Conservation (phyloP, 306 rosid species). For the Begonia peltatifolia region DNA sequence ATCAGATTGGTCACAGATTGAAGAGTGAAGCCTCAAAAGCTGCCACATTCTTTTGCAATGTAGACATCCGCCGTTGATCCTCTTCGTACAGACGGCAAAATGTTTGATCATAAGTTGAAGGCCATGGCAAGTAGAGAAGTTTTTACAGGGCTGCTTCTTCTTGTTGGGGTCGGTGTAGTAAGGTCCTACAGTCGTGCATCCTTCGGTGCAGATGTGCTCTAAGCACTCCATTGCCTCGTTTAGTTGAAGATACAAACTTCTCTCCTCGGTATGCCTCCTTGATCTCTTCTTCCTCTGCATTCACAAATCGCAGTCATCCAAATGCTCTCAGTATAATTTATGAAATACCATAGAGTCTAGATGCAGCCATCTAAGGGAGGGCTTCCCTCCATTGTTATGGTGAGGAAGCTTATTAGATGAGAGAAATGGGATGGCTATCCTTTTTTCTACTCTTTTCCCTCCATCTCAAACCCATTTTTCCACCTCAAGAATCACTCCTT, state of each 20-base stretch:
- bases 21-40: slow-evolving; percentile 43
- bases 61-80: slow-evolving; percentile 39
- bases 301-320: too few species aligned
- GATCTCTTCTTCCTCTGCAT: slow-evolving; percentile 28
- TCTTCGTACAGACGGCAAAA: slow-evolving; percentile 29
- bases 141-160: slow-evolving; percentile 22
- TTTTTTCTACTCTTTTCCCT: background rate
- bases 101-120: slow-evolving; percentile 37
- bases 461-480: too few species aligned
- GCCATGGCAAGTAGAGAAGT: slow-evolving; percentile 38
- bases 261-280: slow-evolving; percentile 29
- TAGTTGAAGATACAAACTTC: slow-evolving; percentile 30
- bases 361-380: too few species aligned
- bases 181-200: slow-evolving; percentile 44
- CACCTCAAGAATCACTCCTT: too few species aligned
- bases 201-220: slow-evolving; percentile 42
- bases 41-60: slow-evolving; percentile 60
- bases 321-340: too few species aligned
- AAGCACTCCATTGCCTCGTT: slow-evolving; percentile 46
- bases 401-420: too few species aligned
- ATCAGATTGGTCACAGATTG: slow-evolving; percentile 31
- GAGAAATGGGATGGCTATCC: too few species aligned
- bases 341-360: too few species aligned
- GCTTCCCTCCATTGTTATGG: too few species aligned
- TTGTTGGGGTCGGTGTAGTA: slow-evolving; percentile 25